Base-by-base conservation (phyloP, 495 filamentous ascomycete species). In the Friedmanniomyces simplex region DNA sequence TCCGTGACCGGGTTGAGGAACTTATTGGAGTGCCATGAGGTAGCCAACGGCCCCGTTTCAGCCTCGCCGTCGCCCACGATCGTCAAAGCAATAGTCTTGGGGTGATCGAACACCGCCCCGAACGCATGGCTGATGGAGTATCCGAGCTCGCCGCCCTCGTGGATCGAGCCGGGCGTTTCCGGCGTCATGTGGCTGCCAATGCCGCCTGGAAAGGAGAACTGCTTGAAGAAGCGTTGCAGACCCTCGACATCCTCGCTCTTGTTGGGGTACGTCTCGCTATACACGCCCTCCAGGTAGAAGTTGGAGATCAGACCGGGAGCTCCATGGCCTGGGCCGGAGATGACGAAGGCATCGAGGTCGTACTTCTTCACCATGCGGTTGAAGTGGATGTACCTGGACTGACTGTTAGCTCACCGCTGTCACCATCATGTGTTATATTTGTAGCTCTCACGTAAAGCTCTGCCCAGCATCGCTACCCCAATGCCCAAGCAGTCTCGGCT, bases 361-460 rank as follows among this genome's bases (percentile, higher is more conserved):
- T 87, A 87, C 68, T 87, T 87, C 66, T 81, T 86, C 74, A 87
- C 85, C 26, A 87, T 74, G 49, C 83, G 78, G 71, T 87, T 87
- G 78, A 86, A 83, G 69, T 88, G 85, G 70, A 86, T 83, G 72
- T 81, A 87, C n/a, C 51, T 55, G 30, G 12, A n/a, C n/a, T 10
- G 3, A 24, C 11, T 25, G 21, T 48, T 25, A 48, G 54, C 43
- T 37, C 30, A 20, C 25, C n/a, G 6, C 20, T 13, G 48, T n/a
- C n/a, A n/a, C n/a, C n/a, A n/a, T n/a, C n/a, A n/a, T n/a, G n/a
- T n/a, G n/a, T n/a, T n/a, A n/a, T 3, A 4, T 12, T n/a, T 36
- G 2, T 18, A 28, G n/a, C 26, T 30, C 58, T 28, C 24, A 55
- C 26, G 84, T 84, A 69, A 88, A 86, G 28, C 80, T 80, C 66